These are phyloP conservation scores for Teratosphaeria destructans DNA, from an alignment of 2,329 filamentous ascomycete genomes.

Conservation along the genomic window DNA sequence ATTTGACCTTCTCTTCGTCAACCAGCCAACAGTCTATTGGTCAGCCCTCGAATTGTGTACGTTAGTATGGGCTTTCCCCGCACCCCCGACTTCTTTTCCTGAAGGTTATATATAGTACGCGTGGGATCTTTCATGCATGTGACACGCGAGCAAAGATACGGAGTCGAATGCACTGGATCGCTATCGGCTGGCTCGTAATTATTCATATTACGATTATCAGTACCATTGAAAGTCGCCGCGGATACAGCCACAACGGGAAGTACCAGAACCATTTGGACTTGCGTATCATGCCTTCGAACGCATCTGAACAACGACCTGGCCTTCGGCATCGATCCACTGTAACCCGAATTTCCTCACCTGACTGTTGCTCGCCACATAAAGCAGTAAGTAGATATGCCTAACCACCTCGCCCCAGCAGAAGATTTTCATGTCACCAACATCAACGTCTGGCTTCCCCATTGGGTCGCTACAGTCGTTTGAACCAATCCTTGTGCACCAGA, in stretches of 20 bases:
- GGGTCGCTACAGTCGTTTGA: slow-evolving; percentile 3
- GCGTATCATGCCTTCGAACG: slow-evolving; percentile 2
- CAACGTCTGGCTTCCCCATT: not conserved
- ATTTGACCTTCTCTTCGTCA: not conserved
- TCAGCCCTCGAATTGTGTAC: not conserved
- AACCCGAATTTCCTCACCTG: slow-evolving; percentile 48
- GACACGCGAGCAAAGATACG: not conserved
- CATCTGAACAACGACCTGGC: slow-evolving; percentile 46
- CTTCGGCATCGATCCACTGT: slow-evolving; percentile 57
- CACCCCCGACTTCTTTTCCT: not conserved
- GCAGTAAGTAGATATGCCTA: slow-evolving; percentile 61
- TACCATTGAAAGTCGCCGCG: not conserved
- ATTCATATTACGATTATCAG: not conserved
- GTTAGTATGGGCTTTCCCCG: not conserved
- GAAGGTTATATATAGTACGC: not conserved
- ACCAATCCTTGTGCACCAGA: slow-evolving; percentile 41
- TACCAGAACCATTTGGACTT: not conserved
- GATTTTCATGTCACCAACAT: slow-evolving; percentile 41
- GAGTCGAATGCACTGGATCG: not conserved
- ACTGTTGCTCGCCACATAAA: slow-evolving; percentile 62
- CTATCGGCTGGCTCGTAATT: not conserved
- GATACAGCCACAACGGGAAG: not conserved
- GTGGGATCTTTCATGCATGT: not conserved
- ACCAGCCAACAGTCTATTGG: not conserved
- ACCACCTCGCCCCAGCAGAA: slow-evolving; percentile 72